Percentiles rank a stretch among this genome's conserved stretches.
Evolutionary conservation across 2,329 filamentous ascomycete species (phyloP).

Genomic region (Scedosporium apiospermum): DNA sequence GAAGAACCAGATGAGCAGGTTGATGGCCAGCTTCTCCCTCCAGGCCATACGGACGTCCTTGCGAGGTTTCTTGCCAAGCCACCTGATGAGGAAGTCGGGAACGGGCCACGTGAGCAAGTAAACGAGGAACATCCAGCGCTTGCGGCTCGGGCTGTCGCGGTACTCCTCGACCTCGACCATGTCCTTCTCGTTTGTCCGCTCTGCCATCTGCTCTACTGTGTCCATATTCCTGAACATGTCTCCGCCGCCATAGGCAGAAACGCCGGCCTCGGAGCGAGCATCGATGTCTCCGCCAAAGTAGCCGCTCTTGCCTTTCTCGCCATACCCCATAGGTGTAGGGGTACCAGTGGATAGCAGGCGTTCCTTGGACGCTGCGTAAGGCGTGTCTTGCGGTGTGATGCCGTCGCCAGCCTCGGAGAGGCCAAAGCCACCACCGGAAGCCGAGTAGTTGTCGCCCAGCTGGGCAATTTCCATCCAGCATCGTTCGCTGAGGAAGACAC

Average conservation of each 20-base stretch:
- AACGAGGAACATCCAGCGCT: constrained; percentile 82
- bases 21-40: constrained; percentile 97
- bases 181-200: constrained; percentile 85
- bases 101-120: constrained; percentile 79
- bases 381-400: constrained; percentile 46
- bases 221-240: constrained; percentile 99
- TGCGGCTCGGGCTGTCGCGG: constrained; percentile 67
- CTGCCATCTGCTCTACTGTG: constrained; percentile 86
- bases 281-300: constrained; percentile 81
- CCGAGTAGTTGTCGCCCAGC: constrained; percentile 52
- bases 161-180: constrained; percentile 85
- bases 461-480: constrained; percentile 90
- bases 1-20: constrained; percentile 88
- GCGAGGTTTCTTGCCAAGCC: constrained; percentile 74
- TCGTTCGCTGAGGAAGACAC: constrained; percentile 88
- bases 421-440: constrained; percentile 36
- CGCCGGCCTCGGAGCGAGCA: constrained; percentile 80
- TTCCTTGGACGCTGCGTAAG: constrained; percentile 55
- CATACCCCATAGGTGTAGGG: constrained; percentile 48
- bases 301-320: constrained; percentile 66
- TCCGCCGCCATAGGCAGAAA: constrained; percentile 80
- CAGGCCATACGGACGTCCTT: constrained; percentile 90
- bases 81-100: constrained; percentile 72
- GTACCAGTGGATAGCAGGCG: constrained; percentile 42
- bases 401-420: constrained; percentile 55